phyloP scores from a whole-genome alignment of 805 yeast genomes.

The Saccharomyces mikatae region DNA sequence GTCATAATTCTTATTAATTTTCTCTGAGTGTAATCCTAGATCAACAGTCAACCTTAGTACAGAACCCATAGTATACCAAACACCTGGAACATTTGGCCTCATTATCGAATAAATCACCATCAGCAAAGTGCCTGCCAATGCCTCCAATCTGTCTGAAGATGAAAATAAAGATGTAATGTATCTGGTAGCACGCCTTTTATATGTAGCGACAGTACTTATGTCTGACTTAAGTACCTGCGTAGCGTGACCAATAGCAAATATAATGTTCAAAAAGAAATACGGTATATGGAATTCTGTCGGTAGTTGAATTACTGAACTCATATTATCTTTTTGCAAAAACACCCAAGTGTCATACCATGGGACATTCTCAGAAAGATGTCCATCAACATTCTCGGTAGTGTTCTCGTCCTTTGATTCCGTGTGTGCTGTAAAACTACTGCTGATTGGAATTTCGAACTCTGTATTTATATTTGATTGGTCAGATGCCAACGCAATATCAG shows the following conservation, averaged over 20 bases:
- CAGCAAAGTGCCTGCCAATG: slow-evolving; percentile 63
- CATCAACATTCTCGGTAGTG: slow-evolving; percentile 1
- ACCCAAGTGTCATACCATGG: slow-evolving; percentile 38
- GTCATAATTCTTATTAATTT: slow-evolving; percentile 34
- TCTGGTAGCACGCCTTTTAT: slow-evolving; percentile 55
- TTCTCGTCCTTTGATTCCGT: slow-evolving; percentile 2
- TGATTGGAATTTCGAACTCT: slow-evolving; percentile 27
- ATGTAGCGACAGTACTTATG: slow-evolving; percentile 58
- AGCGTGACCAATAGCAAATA: slow-evolving; percentile 75
- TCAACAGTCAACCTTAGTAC: slow-evolving; percentile 76
- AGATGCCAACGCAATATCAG: slow-evolving; percentile 49
- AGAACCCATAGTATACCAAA: slow-evolving; percentile 85
- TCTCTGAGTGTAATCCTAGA: slow-evolving; percentile 73
- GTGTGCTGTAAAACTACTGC: slow-evolving; percentile 1
- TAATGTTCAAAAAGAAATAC: slow-evolving; percentile 63
- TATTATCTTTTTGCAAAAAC: slow-evolving; percentile 24
- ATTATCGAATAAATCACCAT: slow-evolving; percentile 66
- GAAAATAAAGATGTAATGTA: slow-evolving; percentile 50
- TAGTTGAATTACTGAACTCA: slow-evolving; percentile 33
- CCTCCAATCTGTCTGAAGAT: slow-evolving; percentile 55
- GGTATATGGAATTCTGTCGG: slow-evolving; percentile 46
- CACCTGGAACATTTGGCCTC: slow-evolving; percentile 86
- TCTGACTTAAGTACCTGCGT: slow-evolving; percentile 63
- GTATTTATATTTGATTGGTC: slow-evolving; percentile 39
- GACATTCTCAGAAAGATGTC: not conserved